Evolutionary conservation across 495 filamentous ascomycete genomes (phyloP).

Genomic region (Lindgomyces ingoldianus): DNA sequence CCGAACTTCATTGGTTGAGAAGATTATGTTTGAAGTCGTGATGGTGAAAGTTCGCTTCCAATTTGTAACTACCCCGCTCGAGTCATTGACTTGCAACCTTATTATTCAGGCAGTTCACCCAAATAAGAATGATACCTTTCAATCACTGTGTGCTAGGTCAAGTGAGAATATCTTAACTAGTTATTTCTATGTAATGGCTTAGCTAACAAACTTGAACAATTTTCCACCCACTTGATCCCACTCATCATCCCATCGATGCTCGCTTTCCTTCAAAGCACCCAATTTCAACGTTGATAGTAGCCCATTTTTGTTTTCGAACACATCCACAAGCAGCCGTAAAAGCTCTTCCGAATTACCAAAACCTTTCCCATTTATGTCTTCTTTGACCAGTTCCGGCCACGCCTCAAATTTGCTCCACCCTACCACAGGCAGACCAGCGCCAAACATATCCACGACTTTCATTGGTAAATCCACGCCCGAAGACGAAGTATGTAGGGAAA

Average conservation of each 20-base stretch:
- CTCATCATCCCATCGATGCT: constrained; percentile 83
- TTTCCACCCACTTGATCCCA: constrained; percentile 77
- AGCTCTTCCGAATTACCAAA: constrained; percentile 70
- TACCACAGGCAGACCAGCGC: constrained; percentile 84
- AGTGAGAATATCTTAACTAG: no score
- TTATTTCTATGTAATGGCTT: no score
- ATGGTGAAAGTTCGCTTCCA: constrained; percentile 1
- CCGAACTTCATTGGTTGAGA: background rate
- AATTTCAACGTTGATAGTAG: constrained; percentile 63
- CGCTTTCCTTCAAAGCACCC: constrained; percentile 77
- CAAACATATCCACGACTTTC: constrained; percentile 99
- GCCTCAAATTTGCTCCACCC: constrained; percentile 82
- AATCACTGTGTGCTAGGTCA: no score
- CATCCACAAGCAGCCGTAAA: constrained; percentile 55
- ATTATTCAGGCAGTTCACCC: constrained; percentile 1
- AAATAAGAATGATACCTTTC: background rate
- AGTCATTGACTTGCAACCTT: background rate
- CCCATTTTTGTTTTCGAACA: constrained; percentile 58
- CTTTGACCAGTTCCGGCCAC: constrained; percentile 81
- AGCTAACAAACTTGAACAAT: background rate
- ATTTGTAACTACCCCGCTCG: background rate
- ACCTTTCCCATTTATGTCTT: constrained; percentile 80
- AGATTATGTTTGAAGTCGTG: constrained; percentile 4
- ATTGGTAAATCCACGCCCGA: constrained; percentile 96
- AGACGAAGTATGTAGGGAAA: constrained; percentile 88